phyloP scores from a whole-genome alignment of 768 basidiomycete genomes.

The Butyriboletus loyo region DNA sequence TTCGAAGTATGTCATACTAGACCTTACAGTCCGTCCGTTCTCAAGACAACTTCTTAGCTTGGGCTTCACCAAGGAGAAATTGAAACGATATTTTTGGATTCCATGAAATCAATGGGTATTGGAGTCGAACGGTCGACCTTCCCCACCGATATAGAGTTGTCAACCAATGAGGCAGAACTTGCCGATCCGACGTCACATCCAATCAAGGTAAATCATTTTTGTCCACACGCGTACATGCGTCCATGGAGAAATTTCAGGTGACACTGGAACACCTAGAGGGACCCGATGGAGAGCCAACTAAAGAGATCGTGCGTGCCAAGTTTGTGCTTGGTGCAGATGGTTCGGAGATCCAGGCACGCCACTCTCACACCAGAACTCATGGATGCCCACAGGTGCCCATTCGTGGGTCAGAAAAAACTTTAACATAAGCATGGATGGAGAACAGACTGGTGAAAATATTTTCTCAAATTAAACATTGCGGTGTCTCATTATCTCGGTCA shows the following conservation, averaged over 20 bases:
- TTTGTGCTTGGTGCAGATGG: conserved; percentile 79
- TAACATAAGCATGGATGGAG: conserved; percentile 71
- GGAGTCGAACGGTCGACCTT: conserved; percentile 33
- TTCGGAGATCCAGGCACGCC: conserved; percentile 20
- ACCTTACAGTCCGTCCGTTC: not conserved
- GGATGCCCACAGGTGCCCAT: conserved; percentile 55
- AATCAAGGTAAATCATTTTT: conserved; percentile 13
- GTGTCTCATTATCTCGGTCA: conserved; percentile 9
- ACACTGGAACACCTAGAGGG: conserved; percentile 17
- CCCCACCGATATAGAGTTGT: conserved; percentile 31
- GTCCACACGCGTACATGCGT: not conserved
- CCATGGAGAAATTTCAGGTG: conserved; percentile 16
- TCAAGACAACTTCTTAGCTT: conserved; percentile 16
- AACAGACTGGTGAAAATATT: conserved; percentile 45
- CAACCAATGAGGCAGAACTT: conserved; percentile 20
- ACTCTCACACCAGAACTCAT: not conserved
- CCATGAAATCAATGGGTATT: conserved; percentile 28
- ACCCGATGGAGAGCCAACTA: conserved; percentile 34
- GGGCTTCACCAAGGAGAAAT: conserved; percentile 35
- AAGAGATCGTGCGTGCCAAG: conserved; percentile 64
- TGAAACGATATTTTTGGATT: conserved; percentile 34
- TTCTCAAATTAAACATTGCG: not conserved
- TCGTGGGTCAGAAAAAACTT: conserved; percentile 76
- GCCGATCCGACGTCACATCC: conserved; percentile 21
- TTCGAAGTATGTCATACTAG: conserved; percentile 50